These are phyloP conservation scores for Agarophyton chilense DNA, from an alignment of 23 red algal species.

Conservation along the genomic window DNA sequence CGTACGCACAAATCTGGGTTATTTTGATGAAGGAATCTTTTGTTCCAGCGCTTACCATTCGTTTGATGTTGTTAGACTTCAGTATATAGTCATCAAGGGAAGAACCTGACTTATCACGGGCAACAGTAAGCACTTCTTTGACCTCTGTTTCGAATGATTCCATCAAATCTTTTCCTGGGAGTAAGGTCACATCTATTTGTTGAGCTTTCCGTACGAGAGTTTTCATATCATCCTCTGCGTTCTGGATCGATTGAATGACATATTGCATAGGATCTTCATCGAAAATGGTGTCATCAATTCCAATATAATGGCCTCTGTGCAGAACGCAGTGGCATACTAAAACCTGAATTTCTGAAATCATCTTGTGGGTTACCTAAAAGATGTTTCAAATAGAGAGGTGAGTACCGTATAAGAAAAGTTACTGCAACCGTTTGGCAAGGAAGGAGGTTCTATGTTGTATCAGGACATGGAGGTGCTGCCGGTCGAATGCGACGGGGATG, in stretches of 20 bases:
- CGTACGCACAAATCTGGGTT: conserved; percentile 96
- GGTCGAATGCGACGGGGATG: too few relatives aligned
- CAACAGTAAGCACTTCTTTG: conserved; percentile 90
- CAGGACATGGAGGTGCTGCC: too few relatives aligned
- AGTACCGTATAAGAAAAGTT: too few relatives aligned
- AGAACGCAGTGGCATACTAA: too few relatives aligned
- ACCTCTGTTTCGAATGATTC: too few relatives aligned
- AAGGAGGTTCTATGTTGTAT: too few relatives aligned
- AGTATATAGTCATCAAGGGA: conserved; percentile 83
- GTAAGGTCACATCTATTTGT: conserved; percentile 74
- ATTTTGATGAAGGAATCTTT: conserved; percentile 99
- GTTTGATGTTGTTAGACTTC: conserved; percentile 94
- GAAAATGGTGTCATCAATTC: too few relatives aligned
- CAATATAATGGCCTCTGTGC: too few relatives aligned
- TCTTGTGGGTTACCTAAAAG: too few relatives aligned
- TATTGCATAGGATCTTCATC: conserved; percentile 81
- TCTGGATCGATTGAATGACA: conserved; percentile 85
- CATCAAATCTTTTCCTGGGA: conserved; percentile 96
- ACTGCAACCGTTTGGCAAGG: too few relatives aligned
- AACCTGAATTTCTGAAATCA: conserved; percentile 94
- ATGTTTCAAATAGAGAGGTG: too few relatives aligned
- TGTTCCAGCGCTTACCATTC: conserved; percentile 98
- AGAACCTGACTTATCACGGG: conserved; percentile 91
- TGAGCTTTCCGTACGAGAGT: too few relatives aligned
- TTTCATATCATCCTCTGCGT: conserved; percentile 86